Evolutionary conservation across 441 rosid genomes (phyloP), one percentile per base, ranked within the genome.

Genomic region (Brassica hybrid): DNA sequence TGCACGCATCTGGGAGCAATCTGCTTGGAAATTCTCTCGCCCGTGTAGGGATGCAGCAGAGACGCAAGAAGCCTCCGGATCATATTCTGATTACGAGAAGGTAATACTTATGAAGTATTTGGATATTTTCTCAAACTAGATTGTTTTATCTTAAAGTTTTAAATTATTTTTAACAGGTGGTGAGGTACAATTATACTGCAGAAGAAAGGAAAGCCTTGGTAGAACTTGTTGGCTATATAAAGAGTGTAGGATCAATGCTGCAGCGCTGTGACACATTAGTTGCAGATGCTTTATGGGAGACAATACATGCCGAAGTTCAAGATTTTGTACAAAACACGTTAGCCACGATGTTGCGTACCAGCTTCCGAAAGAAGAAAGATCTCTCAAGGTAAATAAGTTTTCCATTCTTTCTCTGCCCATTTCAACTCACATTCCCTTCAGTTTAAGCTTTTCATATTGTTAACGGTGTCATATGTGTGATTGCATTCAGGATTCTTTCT

Each of bases 1-100:
- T 71, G 90, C 94, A 71, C 96, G 93, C 78, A 85, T 94, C 58
- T 96, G 98, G 99, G 99, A 94, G 79, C 99, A 96, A 86, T 91
- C 92, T 81, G 99, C 98, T 63, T 96, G 99, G 99, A 96, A 96
- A 81, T 92, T 96, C 86, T 96, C 99, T 87, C 98, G 93, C 34
- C 99, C 99, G 23, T 92, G 93, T 87, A 96, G 85, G 89, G 99
- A 96, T 84, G 85, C 94, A 60, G 73, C 83, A 30, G 96, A 91
- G 78, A 75, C 93, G 41, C 88, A 85, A 66, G 98, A 90, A 77
- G 76, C 85, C 67, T 87, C 83, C 23, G 85, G 88, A 60, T 88
- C 96, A 32, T 82, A 86, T 84, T 96, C 96, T 72, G 98, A 94
- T 87, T 96, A 94, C 83, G 98, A 96, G 80, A 96, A 94, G 96